phyloP scores from a whole-genome alignment of 495 filamentous ascomycete genomes.

The Podospora pseudopauciseta region DNA sequence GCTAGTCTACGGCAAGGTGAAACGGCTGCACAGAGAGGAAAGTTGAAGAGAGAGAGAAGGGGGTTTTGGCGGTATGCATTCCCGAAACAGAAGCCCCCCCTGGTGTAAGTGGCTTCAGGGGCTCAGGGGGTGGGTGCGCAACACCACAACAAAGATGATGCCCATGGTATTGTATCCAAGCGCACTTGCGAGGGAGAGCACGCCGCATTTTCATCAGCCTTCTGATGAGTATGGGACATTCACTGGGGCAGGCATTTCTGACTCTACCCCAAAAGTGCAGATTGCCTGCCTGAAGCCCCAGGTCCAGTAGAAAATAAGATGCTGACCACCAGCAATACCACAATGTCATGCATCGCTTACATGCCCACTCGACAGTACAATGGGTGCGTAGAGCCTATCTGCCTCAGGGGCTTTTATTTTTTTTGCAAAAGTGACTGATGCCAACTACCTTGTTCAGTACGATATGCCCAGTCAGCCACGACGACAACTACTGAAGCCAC shows the following conservation, averaged over 20 bases:
- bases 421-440: neutral
- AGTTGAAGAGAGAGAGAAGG: neutral
- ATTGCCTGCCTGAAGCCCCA: neutral
- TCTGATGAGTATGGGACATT: neutral
- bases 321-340: neutral
- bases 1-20: neutral
- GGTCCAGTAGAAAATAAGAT: neutral
- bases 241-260: neutral
- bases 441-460: neutral
- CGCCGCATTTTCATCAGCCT: neutral
- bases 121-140: neutral
- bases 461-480: neutral
- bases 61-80: neutral
- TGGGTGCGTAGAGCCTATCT: neutral
- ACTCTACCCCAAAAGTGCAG: neutral
- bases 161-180: neutral
- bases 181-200: neutral
- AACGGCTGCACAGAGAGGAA: neutral
- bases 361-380: neutral
- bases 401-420: neutral
- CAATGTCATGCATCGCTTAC: neutral
- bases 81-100: conserved; percentile 1
- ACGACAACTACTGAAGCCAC: neutral
- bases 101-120: conserved; percentile 5
- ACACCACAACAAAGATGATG: neutral